Base-by-base conservation (phyloP, 495 filamentous ascomycete species). In the Copromyces sp. region DNA sequence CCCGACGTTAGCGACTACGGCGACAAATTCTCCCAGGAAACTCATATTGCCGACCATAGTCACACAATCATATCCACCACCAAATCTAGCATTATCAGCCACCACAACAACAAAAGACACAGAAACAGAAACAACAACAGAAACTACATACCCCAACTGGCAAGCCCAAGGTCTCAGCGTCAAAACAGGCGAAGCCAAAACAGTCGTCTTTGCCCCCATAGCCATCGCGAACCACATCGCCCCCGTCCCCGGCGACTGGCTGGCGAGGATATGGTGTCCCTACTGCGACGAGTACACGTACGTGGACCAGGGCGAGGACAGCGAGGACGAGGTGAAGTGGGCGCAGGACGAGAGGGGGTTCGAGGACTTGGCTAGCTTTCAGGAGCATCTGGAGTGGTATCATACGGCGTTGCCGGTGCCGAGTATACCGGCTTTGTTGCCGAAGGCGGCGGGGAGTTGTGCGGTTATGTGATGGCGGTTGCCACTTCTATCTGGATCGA, bases 221-320 rank as follows among this genome's bases (percentile, higher is more conserved):
- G 84, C 84, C 24, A 83, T 86, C 16, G 84, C 84, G 17, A 86
- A 85, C 77, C 84, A 86, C 77, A 72, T 84, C 29, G 76, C 82
- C 17, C 84, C 84, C 0, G 77, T 78, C 9, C 65, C 70, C 37
- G 82, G 81, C 44, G 82, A 82, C 32, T 86, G 82, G 80, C 80
- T 77, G 72, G 81, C 83, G 29, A 76, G 79, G 32, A 73, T 86
- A 47, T 68, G 82, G 44, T 86, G 84, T 53, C 83, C 84, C 40
- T 83, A 80, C 68, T 86, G 84, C 75, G 84, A 85, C 69, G 83
- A 86, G 69, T 82, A 81, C 69, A 83, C 80, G 39, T 84, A 85
- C 74, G 73, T 83, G 44, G 84, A 84, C 69, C 80, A 83, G 71
- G 83, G 83, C 37, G 82, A 83, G 73, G 78, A 79, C 61, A 76